Base-by-base conservation (phyloP, 306 rosid species). In the Vigna hirtella region DNA sequence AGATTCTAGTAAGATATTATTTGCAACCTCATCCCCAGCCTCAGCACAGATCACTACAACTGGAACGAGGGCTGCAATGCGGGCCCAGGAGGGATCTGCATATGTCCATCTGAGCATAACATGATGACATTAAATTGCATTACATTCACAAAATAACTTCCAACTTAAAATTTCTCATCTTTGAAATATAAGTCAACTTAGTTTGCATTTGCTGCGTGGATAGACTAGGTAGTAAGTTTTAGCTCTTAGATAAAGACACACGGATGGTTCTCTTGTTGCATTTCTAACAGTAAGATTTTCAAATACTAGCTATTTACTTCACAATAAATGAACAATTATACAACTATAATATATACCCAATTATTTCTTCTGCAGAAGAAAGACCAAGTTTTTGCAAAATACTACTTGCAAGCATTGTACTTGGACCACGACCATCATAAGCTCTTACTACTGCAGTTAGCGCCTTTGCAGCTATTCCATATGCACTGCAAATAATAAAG, bases 81-180 rank as follows among this genome's bases (percentile, higher is more conserved):
- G 98, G 9, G 97, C 96, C 97, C 98, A 94, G 45, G 98, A 89
- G 74, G 94, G 93, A 74, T 94, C 97, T 57, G 93, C 97, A 70
- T 94, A 94, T 24, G 98, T 94, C 98, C 97, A 94, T 90, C 98
- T 94, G 51, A 56, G 47, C 11, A 47, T 57, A 64, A 49, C 34
- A 71, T 12, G 64, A 63, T 8, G 15, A 59, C 61, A 59, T 22
- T 24, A 34, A 78, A 16, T 45, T 26, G 32, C 17, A 59, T 59
- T 42, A 58, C 24, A 7, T 42, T n/a, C 18, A 49, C 14, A 72
- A 50, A 63, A 80, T 66, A 32, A 18, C 20, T 11, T 32, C 59
- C 22, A 66, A 26, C 62, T 55, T 6, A 45, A n/a, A 43, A 53
- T 30, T 48, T 58, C 26, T 61, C 36, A 2, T 65, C 65, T 77